A percentile compares a stretch with the other conserved stretches of the same genome.
phyloP scores from a whole-genome alignment of 495 filamentous ascomycete genomes.

The Podospora tetraspora region DNA sequence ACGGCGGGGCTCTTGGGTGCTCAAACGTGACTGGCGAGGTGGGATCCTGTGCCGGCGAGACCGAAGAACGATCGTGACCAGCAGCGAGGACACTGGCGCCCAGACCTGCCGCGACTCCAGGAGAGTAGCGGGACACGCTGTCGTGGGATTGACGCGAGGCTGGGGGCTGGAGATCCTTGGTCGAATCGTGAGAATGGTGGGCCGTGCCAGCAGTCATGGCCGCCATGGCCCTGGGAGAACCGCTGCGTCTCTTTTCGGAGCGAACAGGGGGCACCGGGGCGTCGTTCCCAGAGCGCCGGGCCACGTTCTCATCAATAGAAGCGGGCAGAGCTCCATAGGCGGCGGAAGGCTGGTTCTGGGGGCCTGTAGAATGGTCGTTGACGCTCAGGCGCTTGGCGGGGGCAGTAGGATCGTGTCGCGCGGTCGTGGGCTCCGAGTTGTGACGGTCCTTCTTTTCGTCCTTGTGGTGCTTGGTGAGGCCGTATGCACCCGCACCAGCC shows the following conservation, averaged over 20 bases:
- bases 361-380: not conserved
- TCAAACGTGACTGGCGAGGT: slow-evolving; percentile 14
- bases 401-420: not conserved
- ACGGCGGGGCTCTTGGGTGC: slow-evolving; percentile 22
- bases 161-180: not conserved
- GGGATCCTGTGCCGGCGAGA: not conserved
- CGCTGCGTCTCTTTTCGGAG: slow-evolving; percentile 6
- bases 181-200: not conserved
- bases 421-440: slow-evolving; percentile 5
- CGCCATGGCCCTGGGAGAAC: not conserved
- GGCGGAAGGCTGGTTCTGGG: not conserved
- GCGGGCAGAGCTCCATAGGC: not conserved
- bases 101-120: slow-evolving; percentile 13
- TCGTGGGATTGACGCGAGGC: not conserved
- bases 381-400: not conserved
- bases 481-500: slow-evolving; percentile 20
- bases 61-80: not conserved
- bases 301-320: not conserved
- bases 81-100: slow-evolving; percentile 13
- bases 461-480: slow-evolving; percentile 21
- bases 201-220: not conserved
- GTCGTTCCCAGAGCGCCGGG: not conserved
- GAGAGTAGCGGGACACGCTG: not conserved
- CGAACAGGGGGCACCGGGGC: not conserved
- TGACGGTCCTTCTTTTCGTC: slow-evolving; percentile 13